Conservation (phyloP, 2,329 filamentous ascomycete genomes). For the Claviceps quebecensis region DNA sequence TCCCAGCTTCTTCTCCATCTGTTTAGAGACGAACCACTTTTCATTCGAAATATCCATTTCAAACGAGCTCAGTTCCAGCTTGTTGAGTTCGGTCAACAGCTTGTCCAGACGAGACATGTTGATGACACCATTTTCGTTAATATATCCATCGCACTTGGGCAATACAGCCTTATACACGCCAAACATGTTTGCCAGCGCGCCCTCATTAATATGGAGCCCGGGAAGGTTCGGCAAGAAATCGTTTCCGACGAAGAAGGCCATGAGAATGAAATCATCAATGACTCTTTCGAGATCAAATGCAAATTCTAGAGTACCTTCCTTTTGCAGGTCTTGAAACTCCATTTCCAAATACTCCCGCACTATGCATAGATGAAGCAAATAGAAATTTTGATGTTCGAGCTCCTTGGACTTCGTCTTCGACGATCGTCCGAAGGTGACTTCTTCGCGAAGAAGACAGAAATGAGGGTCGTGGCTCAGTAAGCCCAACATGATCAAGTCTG, state of each 20-base stretch:
- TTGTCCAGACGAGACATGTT: slow-evolving; percentile 67
- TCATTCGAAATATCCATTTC: slow-evolving; percentile 80
- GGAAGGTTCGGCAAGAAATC: slow-evolving; percentile 97
- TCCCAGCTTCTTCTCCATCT: slow-evolving; percentile 47
- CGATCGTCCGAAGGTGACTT: slow-evolving; percentile 90
- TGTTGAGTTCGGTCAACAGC: slow-evolving; percentile 69
- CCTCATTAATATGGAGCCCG: slow-evolving; percentile 95
- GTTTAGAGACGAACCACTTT: slow-evolving; percentile 84
- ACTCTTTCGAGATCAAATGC: slow-evolving; percentile 87
- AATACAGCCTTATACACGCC: slow-evolving; percentile 86
- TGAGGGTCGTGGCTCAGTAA: slow-evolving; percentile 95
- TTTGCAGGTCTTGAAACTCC: slow-evolving; percentile 86
- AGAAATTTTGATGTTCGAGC: slow-evolving; percentile 97
- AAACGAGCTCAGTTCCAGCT: slow-evolving; percentile 86
- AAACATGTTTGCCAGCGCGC: slow-evolving; percentile 93
- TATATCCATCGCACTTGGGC: slow-evolving; percentile 79
- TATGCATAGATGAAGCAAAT: slow-evolving; percentile 90
- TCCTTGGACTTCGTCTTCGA: slow-evolving; percentile 86
- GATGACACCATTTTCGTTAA: slow-evolving; percentile 89
- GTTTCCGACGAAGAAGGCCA: slow-evolving; percentile 99
- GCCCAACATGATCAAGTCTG: slow-evolving; percentile 96
- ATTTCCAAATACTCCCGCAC: slow-evolving; percentile 93
- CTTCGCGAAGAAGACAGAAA: slow-evolving; percentile 91
- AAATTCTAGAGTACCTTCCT: slow-evolving; percentile 57
- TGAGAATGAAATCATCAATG: slow-evolving; percentile 98